Base-by-base conservation (phyloP, 1,139 yeast genomes). In the Protomyces lactucae-debilis region DNA sequence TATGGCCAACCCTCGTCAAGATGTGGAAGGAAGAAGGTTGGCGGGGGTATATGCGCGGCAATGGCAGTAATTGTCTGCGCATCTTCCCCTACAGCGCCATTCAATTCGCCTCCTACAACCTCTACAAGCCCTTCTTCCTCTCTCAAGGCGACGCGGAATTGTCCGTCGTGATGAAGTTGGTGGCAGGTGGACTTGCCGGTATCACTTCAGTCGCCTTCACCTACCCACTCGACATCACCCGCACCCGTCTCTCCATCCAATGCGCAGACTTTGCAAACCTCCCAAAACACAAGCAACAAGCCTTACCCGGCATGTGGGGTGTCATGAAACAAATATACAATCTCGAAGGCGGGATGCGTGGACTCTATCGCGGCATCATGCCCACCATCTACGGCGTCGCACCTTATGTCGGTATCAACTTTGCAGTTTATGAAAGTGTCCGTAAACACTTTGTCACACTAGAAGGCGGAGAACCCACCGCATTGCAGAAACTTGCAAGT, bases 311-410 rank as follows among this genome's bases (percentile, higher is more conserved):
- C 0, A 86, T 91, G 70, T 74, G 82, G 75, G 77, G 79, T 35
- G 81, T 91, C 1, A 75, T 88, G 64, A 71, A 71, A 51, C 79
- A 80, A 32, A 90, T 91, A 23, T 88, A 86, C 74, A 71, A 72
- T 14, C 81, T 80, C 18, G 99, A 93, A 76, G 98, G 99, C 36
- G 97, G 97, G 0, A 40, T 89, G 5, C 68, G 75, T 3, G 96
- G 93, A 0, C 78, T 92, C 21, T 93, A 89, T 73, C 80, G 93
- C 64, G 99, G 99, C 3, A 79, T 92, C 9, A 79, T 86, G 67
- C 97, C 98, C 5, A 92, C 99, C 0, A 84, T 92, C 1, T 76
- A 89, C 69, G 98, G 98, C 0, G 97, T 93, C 14, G 97, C 97
- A 0, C 98, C 99, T 0, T 93, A 92, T 72, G 97, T 90, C 53